Evolutionary conservation across 208 protist species (phyloP), one percentile per base, ranked within the genome.

Genomic region (Acanthamoeba culbertsoni): DNA sequence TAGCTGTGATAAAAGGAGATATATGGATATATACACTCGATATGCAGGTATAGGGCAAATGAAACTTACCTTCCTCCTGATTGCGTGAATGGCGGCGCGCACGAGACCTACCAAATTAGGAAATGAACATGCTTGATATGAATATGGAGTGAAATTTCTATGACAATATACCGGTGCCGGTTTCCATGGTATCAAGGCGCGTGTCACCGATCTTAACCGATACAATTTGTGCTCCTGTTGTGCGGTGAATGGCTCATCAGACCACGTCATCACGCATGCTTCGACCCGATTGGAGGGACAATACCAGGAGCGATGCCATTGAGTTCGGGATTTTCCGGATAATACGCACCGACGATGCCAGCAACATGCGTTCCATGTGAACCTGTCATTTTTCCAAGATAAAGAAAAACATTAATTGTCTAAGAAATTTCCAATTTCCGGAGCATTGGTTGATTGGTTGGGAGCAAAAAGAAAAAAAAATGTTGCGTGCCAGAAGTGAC

Each of bases 341-440:
- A 96, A 92, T 95, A 55, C 42, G 96, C 96, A 6, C 82, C 96
- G 37, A 96, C 79, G 45, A 97, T 97, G 73, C 96, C 96, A 4
- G 96, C 95, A 20, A 97, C 96, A 68, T 97, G 96, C 3, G 96
- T 96, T n/a, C 96, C 96, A 84, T 97, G 96, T 33, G 96, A 88
- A 63, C 95, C 95, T 77, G 28, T 20, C 8, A 7, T 7, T 8
- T 8, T 8, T n/a, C 12, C 20, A 28, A 18, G 48, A 55, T 23
- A 55, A 18, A 55, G 48, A 82, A 82, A 28, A 65, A 65, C n/a
- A 82, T 42, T 28, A 14, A 16, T 8, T 35, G 62, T 71, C 35
- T 35, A 28, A 14, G 82, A 55, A 35, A 63, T 91, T n/a, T n/a
- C n/a, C n/a, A n/a, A n/a, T n/a, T n/a, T n/a, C n/a, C n/a, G n/a